Conservation (phyloP, 768 basidiomycete species). For the Podaxis sp. region DNA sequence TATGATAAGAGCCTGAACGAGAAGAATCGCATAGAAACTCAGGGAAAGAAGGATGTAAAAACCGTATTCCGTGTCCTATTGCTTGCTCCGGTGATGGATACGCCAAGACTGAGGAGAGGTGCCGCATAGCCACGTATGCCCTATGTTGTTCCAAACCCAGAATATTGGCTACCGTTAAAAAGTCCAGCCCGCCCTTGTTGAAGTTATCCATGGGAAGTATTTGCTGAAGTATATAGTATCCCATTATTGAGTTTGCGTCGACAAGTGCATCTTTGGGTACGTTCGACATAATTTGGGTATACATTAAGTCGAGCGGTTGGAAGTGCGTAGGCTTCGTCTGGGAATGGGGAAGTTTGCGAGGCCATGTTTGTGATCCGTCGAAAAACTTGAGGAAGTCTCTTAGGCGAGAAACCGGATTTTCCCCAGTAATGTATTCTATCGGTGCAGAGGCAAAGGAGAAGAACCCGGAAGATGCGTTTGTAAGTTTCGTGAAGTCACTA, state of each 20-base stretch:
- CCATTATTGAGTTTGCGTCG: not conserved
- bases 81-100: not conserved
- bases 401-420: not conserved
- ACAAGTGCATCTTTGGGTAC: not conserved
- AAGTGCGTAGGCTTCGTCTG: not conserved
- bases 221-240: not conserved
- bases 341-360: not conserved
- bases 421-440: not conserved
- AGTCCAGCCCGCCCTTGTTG: not conserved
- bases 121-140: not conserved
- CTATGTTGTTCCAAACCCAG: not conserved
- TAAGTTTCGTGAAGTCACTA: not conserved
- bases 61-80: not conserved
- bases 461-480: not conserved
- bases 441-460: not conserved
- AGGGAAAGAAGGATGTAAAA: not conserved
- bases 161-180: not conserved
- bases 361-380: not conserved
- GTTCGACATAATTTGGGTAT: constrained; percentile 1
- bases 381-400: not conserved
- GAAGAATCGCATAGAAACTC: not conserved
- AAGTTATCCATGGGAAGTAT: not conserved
- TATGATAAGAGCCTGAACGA: not conserved
- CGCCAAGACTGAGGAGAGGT: not conserved
- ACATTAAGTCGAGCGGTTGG: not conserved